Percentiles rank a stretch among this genome's conserved stretches.
Evolutionary conservation across 2,329 filamentous ascomycete genomes (phyloP).

Genomic region (Colletotrichum cereale): DNA sequence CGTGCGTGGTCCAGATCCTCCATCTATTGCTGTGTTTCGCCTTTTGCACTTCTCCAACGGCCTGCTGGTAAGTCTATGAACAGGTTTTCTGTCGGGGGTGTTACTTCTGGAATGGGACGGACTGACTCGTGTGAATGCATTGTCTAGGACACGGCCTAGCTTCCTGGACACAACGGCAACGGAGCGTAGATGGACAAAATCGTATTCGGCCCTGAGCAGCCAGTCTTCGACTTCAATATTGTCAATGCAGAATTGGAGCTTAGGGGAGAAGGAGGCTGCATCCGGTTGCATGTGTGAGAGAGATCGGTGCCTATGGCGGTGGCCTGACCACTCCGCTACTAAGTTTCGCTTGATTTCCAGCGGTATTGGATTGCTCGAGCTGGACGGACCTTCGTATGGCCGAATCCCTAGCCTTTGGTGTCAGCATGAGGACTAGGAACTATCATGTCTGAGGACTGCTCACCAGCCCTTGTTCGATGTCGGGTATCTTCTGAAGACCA

Average conservation of each 20-base stretch:
- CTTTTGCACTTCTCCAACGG: background rate
- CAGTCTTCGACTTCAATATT: slow-evolving; percentile 69
- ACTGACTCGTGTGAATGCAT: slow-evolving; percentile 50
- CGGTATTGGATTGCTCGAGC: background rate
- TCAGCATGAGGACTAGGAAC: background rate
- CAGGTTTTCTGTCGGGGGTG: background rate
- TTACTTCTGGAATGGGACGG: background rate
- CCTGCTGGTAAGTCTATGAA: slow-evolving; percentile 40
- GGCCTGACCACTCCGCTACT: slow-evolving; percentile 60
- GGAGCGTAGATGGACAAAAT: slow-evolving; percentile 66
- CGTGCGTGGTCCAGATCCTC: background rate
- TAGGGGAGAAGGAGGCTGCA: slow-evolving; percentile 61
- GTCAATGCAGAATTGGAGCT: slow-evolving; percentile 73
- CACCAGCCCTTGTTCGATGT: slow-evolving; percentile 63
- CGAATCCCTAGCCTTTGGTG: slow-evolving; percentile 55
- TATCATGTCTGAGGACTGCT: slow-evolving; percentile 6
- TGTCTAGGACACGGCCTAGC: slow-evolving; percentile 59
- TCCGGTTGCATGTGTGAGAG: slow-evolving; percentile 59
- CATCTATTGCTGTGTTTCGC: background rate
- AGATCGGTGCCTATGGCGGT: slow-evolving; percentile 57
- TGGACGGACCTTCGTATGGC: slow-evolving; percentile 62
- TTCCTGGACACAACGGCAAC: slow-evolving; percentile 66
- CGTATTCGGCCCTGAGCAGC: slow-evolving; percentile 65
- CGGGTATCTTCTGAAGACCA: slow-evolving; percentile 58
- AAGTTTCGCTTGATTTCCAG: background rate